These are phyloP conservation scores for Babesia sp. DNA, from an alignment of 169 alveolate species.

Conservation along the genomic window DNA sequence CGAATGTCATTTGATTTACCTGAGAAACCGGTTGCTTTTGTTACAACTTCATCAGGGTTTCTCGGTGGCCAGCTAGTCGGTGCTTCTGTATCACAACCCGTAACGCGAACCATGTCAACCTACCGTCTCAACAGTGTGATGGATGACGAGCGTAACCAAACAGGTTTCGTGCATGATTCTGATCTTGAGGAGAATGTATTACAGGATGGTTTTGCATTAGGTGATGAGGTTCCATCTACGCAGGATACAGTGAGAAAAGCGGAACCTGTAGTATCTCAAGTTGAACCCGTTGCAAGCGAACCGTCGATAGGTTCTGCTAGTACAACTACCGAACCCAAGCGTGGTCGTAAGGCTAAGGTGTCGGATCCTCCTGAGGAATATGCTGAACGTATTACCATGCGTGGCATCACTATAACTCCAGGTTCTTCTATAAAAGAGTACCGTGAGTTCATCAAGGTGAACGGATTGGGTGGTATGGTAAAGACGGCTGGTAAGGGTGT, in stretches of 20 bases:
- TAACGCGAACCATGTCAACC: slow-evolving; percentile 12
- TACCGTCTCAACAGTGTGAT: slow-evolving; percentile 33
- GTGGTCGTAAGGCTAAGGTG: slow-evolving; percentile 41
- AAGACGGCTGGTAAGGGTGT: slow-evolving; percentile 79
- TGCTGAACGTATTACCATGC: slow-evolving; percentile 47
- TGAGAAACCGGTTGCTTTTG: neutral
- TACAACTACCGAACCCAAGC: neutral
- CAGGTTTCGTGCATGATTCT: slow-evolving; percentile 40
- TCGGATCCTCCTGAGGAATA: slow-evolving; percentile 4
- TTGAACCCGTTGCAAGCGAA: too few relatives aligned
- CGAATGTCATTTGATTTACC: too few relatives aligned
- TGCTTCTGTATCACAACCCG: neutral
- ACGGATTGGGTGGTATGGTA: slow-evolving; percentile 67
- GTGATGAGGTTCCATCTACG: neutral
- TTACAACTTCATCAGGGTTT: neutral
- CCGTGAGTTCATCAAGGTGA: slow-evolving; percentile 74
- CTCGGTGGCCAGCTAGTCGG: neutral
- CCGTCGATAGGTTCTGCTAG: neutral
- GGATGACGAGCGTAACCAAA: slow-evolving; percentile 29
- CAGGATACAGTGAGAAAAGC: neutral
- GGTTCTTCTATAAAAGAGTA: slow-evolving; percentile 69
- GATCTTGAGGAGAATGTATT: slow-evolving; percentile 12
- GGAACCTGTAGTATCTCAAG: neutral
- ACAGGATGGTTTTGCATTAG: slow-evolving; percentile 19
- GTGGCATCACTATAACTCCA: slow-evolving; percentile 62